Evolutionary conservation across 2,329 filamentous ascomycete genomes (phyloP).

Genomic region (Nannizzia gypsea): DNA sequence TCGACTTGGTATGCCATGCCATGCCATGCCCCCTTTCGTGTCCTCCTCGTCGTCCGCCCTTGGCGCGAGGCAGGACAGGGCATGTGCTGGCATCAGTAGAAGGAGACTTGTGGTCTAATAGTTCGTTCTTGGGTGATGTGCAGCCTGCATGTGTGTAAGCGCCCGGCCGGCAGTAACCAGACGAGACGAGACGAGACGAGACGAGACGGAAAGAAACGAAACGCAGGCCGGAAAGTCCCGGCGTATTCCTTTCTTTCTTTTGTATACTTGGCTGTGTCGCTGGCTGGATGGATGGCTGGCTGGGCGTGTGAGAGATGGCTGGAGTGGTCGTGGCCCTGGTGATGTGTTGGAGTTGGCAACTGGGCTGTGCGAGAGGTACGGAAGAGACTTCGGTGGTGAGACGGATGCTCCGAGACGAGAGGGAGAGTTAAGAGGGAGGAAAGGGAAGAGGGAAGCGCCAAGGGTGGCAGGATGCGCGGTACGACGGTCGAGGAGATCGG

Average conservation of each 20-base stretch:
- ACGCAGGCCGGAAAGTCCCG: neutral
- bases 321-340: neutral
- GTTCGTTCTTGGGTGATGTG: no score
- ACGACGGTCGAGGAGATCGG: neutral
- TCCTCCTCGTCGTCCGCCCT: neutral
- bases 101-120: no score
- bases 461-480: neutral
- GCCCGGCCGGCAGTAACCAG: no score
- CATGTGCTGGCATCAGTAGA: neutral
- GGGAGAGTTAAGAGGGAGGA: neutral
- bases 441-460: no score
- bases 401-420: neutral
- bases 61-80: neutral
- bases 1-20: no score
- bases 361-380: neutral
- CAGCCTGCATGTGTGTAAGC: no score
- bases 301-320: neutral
- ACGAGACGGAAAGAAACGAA: neutral
- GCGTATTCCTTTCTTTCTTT: no score
- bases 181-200: no score
- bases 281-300: neutral
- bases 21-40: no score
- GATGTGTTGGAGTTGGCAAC: neutral
- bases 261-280: neutral
- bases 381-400: neutral